Evolutionary conservation across 768 basidiomycete genomes (phyloP).

Genomic region (Albatrellus ellisii): DNA sequence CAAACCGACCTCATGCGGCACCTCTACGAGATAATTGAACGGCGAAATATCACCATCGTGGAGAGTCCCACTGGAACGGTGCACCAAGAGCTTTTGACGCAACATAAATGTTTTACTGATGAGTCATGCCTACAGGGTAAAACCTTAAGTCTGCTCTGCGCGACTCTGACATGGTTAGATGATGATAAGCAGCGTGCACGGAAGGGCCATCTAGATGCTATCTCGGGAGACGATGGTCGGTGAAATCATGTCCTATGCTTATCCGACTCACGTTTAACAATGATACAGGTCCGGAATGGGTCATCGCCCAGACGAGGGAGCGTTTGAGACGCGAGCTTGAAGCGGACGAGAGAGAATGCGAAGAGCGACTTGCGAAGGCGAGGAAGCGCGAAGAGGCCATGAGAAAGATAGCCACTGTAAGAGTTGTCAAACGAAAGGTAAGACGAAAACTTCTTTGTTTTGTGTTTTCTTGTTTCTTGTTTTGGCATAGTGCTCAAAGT

Average conservation of each 20-base stretch:
- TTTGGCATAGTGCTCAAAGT: neutral
- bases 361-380: constrained; percentile 43
- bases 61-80: constrained; percentile 89
- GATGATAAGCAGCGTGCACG: constrained; percentile 59
- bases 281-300: constrained; percentile 55
- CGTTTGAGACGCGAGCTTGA: constrained; percentile 56
- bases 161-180: constrained; percentile 60
- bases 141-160: constrained; percentile 68
- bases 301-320: constrained; percentile 55
- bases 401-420: constrained; percentile 37
- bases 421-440: constrained; percentile 51
- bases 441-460: constrained; percentile 10
- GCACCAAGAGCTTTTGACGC: constrained; percentile 14
- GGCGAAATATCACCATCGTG: constrained; percentile 63
- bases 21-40: constrained; percentile 68
- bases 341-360: constrained; percentile 49
- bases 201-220: constrained; percentile 43
- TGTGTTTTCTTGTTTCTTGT: neutral
- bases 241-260: constrained; percentile 11
- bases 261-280: neutral
- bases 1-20: constrained; percentile 84
- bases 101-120: neutral
- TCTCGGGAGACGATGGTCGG: constrained; percentile 18
- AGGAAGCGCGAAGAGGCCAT: constrained; percentile 48
- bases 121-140: constrained; percentile 47